Evolutionary conservation across 352 stramenopile genomes (phyloP).

Genomic region (Globisporangium paddicum): DNA sequence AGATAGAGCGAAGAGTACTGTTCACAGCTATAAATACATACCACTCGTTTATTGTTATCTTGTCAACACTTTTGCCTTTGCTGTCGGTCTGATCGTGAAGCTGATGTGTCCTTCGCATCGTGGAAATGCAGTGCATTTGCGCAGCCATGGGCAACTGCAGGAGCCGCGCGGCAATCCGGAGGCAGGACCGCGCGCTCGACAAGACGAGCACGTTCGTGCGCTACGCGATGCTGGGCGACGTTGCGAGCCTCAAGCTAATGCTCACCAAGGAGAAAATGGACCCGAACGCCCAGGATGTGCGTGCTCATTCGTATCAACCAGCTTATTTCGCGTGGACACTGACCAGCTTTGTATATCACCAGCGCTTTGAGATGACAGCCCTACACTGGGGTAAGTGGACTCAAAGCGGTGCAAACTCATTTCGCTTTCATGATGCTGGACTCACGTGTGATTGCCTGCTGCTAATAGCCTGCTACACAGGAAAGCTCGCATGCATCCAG

Average conservation of each 20-base stretch:
- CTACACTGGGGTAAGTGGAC: slow-evolving; percentile 59
- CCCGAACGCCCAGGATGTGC: slow-evolving; percentile 53
- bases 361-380: slow-evolving; percentile 81
- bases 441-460: not conserved
- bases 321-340: not conserved
- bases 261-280: slow-evolving; percentile 45
- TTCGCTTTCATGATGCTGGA: not conserved
- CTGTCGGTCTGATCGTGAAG: too few relatives aligned
- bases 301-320: slow-evolving; percentile 6
- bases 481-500: slow-evolving; percentile 46
- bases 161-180: slow-evolving; percentile 17
- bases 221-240: slow-evolving; percentile 45
- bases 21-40: not conserved
- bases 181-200: slow-evolving; percentile 25
- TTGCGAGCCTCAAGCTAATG: slow-evolving; percentile 40
- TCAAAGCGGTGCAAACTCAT: too few relatives aligned
- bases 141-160: slow-evolving; percentile 18
- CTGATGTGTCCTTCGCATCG: too few relatives aligned
- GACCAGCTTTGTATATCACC: not conserved
- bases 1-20: too few relatives aligned
- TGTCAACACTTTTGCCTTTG: not conserved
- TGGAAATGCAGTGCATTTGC: too few relatives aligned
- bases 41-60: not conserved
- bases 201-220: slow-evolving; percentile 50
- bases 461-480: slow-evolving; percentile 49